These are phyloP conservation scores for Alternaria sp. DNA, from an alignment of 2,329 filamentous ascomycete genomes.

Conservation along the genomic window DNA sequence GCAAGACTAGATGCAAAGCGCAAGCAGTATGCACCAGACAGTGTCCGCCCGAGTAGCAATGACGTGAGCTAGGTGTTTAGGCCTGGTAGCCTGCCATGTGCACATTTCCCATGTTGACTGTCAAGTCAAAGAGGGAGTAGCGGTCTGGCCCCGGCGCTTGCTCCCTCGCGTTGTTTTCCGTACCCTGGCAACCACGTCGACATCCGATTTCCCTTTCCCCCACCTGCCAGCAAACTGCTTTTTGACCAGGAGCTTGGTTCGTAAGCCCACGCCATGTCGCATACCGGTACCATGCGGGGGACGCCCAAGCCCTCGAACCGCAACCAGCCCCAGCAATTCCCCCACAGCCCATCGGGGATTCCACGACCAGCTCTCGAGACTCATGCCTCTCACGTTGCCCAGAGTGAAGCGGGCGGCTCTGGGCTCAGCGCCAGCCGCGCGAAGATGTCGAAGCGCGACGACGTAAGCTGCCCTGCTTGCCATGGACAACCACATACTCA, in stretches of 20 bases:
- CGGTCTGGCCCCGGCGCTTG: slow-evolving; percentile 28
- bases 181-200: slow-evolving; percentile 39
- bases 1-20: neutral
- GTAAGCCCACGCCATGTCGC: slow-evolving; percentile 61
- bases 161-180: slow-evolving; percentile 32
- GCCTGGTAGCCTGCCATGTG: neutral
- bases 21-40: neutral
- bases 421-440: slow-evolving; percentile 91
- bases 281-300: slow-evolving; percentile 72
- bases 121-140: slow-evolving; percentile 5
- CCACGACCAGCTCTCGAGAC: slow-evolving; percentile 76
- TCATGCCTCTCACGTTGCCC: slow-evolving; percentile 54
- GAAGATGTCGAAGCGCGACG: slow-evolving; percentile 97
- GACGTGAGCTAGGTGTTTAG: neutral
- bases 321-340: slow-evolving; percentile 63
- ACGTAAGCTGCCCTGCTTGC: slow-evolving; percentile 69
- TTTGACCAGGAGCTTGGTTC: neutral
- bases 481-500: slow-evolving; percentile 11
- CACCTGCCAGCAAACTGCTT: slow-evolving; percentile 20
- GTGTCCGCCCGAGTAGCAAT: neutral
- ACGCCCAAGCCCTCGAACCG: slow-evolving; percentile 76
- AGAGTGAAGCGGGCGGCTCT: slow-evolving; percentile 68
- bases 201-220: slow-evolving; percentile 29
- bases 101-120: neutral
- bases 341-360: slow-evolving; percentile 73